Conservation (phyloP, 257 asterid species). For the Gentiana macrophylla region DNA sequence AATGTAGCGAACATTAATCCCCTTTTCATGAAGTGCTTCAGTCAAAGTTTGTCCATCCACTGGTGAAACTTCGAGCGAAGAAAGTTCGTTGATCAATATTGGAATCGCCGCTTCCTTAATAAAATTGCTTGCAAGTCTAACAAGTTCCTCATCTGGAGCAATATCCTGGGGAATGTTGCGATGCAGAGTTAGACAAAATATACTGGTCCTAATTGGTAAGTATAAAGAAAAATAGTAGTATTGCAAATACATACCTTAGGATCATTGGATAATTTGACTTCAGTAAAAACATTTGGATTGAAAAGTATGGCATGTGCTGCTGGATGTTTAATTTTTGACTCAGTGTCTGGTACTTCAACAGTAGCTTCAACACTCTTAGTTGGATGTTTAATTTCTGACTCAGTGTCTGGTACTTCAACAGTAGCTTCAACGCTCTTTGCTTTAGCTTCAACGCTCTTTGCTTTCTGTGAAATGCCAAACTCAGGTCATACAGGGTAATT, state of each 20-base stretch:
- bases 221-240: not conserved
- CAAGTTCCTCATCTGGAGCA: constrained; percentile 71
- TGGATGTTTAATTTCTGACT: constrained; percentile 18
- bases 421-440: constrained; percentile 4
- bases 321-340: too few species aligned
- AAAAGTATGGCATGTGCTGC: constrained; percentile 43
- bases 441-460: not conserved
- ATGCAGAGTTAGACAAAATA: constrained; percentile 7
- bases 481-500: not conserved
- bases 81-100: constrained; percentile 69
- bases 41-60: constrained; percentile 96
- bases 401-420: too few species aligned
- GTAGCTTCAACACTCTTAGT: too few species aligned
- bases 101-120: constrained; percentile 65
- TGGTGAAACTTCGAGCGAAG: constrained; percentile 92
- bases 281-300: constrained; percentile 88
- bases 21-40: constrained; percentile 95
- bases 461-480: constrained; percentile 16
- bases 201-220: constrained; percentile 1
- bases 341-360: too few species aligned
- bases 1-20: constrained; percentile 77
- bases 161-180: constrained; percentile 43
- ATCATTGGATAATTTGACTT: constrained; percentile 70
- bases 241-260: constrained; percentile 41
- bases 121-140: constrained; percentile 62